Percentiles rank a stretch among this genome's conserved stretches.
Conservation (phyloP, 2,329 filamentous ascomycete species). For the Fusarium verticillioides region DNA sequence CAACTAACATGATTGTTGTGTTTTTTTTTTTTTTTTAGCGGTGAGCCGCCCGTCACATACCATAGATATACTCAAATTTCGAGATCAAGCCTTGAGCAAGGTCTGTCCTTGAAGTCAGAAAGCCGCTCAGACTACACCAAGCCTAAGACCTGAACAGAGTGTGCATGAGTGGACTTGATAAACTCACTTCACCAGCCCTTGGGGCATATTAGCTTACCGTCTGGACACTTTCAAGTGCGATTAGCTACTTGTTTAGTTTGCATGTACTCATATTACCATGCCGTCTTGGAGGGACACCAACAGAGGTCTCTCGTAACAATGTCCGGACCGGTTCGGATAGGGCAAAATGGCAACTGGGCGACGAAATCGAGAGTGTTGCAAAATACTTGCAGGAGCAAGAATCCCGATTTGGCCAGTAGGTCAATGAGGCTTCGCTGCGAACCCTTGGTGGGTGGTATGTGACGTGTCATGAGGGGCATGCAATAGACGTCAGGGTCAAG, state of each 20-base stretch:
- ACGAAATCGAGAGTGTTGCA: background rate
- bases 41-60: conserved; percentile 26
- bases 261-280: background rate
- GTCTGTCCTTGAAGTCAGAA: conserved; percentile 14
- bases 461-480: conserved; percentile 45
- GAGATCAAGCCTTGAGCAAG: background rate
- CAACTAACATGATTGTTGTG: conserved; percentile 8
- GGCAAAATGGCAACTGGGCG: conserved; percentile 10
- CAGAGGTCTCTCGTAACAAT: background rate
- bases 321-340: conserved; percentile 16
- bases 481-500: conserved; percentile 37
- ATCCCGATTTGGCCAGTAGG: conserved; percentile 15
- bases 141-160: background rate
- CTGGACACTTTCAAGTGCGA: background rate
- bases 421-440: conserved; percentile 34
- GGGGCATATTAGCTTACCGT: background rate
- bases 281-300: background rate
- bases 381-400: background rate
- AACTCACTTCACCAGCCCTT: background rate
- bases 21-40: conserved; percentile 24
- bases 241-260: background rate
- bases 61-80: background rate
- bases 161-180: background rate
- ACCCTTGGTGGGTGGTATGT: conserved; percentile 39
- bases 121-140: background rate